Percentiles rank a stretch among this genome's conserved stretches.
phyloP scores from a whole-genome alignment of 139 green algal species.

The Closterium sp. region DNA sequence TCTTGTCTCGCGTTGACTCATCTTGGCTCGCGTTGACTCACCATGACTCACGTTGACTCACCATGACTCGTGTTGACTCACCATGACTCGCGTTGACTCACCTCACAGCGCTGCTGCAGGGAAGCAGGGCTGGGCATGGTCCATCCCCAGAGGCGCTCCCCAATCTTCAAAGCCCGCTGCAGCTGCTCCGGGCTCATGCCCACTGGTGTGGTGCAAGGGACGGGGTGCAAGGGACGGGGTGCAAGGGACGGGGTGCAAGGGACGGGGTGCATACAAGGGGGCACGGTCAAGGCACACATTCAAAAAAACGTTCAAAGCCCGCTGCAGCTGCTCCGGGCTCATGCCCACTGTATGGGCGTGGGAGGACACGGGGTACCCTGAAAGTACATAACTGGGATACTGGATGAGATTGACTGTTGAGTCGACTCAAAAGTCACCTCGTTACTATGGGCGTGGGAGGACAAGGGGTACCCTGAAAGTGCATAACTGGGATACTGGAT shows the following conservation, averaged over 20 bases:
- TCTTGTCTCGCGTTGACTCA: too few species aligned
- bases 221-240: background rate
- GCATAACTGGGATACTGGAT: too few species aligned
- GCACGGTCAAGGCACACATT: too few species aligned
- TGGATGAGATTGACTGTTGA: too few species aligned
- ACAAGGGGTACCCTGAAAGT: too few species aligned
- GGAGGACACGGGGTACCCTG: background rate
- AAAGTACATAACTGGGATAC: background rate
- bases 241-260: too few species aligned
- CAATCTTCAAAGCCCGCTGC: slow-evolving; percentile 9
- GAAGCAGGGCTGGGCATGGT: background rate
- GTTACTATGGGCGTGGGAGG: too few species aligned
- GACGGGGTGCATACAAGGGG: too few species aligned
- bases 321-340: background rate
- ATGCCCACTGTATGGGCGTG: background rate
- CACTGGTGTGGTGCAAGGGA: background rate
- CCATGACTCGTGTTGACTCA: background rate
- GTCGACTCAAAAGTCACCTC: too few species aligned
- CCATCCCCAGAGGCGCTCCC: slow-evolving; percentile 10
- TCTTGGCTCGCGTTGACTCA: too few species aligned
- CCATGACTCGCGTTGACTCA: background rate
- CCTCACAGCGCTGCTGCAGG: background rate
- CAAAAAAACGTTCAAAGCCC: too few species aligned
- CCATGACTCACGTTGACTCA: too few species aligned
- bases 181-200: background rate